phyloP scores from a whole-genome alignment of 1,284 basidiomycete species.

The Ceratobasidium sp. region DNA sequence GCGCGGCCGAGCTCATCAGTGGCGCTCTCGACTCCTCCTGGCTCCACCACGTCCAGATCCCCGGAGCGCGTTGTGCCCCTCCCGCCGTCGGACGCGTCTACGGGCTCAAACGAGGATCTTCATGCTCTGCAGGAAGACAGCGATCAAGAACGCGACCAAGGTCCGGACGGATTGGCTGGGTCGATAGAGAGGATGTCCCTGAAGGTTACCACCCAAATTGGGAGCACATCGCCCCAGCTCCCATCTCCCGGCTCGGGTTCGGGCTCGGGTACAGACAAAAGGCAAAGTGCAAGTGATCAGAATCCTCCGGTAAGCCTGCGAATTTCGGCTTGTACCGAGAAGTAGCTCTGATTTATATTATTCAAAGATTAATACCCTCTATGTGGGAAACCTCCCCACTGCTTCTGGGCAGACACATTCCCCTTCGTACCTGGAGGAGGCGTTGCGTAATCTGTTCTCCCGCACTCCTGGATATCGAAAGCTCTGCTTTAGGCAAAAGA shows the following conservation, averaged over 20 bases:
- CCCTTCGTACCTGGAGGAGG: slow-evolving; percentile 81
- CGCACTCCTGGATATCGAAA: slow-evolving; percentile 84
- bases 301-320: slow-evolving; percentile 73
- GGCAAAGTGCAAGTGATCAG: slow-evolving; percentile 75
- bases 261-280: slow-evolving; percentile 50
- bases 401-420: slow-evolving; percentile 66
- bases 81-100: slow-evolving; percentile 37
- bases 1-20: slow-evolving; percentile 36
- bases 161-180: slow-evolving; percentile 9
- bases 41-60: slow-evolving; percentile 29
- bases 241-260: slow-evolving; percentile 56
- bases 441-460: slow-evolving; percentile 79
- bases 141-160: slow-evolving; percentile 5
- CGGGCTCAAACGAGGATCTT: slow-evolving; percentile 25
- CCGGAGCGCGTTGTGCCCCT: slow-evolving; percentile 39
- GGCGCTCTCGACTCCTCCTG: slow-evolving; percentile 18
- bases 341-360: slow-evolving; percentile 40
- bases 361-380: slow-evolving; percentile 84
- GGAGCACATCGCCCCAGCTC: slow-evolving; percentile 57
- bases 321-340: background rate
- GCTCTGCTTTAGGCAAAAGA: slow-evolving; percentile 93
- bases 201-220: slow-evolving; percentile 53
- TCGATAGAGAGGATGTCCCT: slow-evolving; percentile 18
- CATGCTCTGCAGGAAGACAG: slow-evolving; percentile 8
- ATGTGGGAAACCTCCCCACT: slow-evolving; percentile 90